Percentiles rank a stretch among this genome's conserved stretches.
phyloP scores from a whole-genome alignment of 768 basidiomycete species.

The Tremella yokohamensis region DNA sequence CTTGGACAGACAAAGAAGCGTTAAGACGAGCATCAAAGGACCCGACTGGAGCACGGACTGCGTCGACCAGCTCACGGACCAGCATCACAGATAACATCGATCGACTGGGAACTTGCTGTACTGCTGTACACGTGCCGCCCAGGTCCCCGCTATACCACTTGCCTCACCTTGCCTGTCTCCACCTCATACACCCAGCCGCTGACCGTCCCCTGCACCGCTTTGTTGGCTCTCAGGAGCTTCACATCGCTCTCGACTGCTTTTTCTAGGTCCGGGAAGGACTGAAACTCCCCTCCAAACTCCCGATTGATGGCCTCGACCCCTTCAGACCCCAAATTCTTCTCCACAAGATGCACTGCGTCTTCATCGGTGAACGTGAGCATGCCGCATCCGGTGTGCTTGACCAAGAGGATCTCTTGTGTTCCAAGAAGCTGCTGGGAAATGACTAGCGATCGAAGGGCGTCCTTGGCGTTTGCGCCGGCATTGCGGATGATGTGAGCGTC shows the following conservation, averaged over 20 bases:
- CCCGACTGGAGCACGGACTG: no score
- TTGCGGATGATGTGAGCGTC: slow-evolving; percentile 72
- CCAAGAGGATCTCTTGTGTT: slow-evolving; percentile 64
- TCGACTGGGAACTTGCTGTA: no score
- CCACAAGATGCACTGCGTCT: slow-evolving; percentile 28
- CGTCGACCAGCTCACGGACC: no score
- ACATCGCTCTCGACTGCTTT: slow-evolving; percentile 54
- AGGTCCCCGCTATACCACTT: slow-evolving; percentile 5
- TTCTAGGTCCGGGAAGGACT: slow-evolving; percentile 36
- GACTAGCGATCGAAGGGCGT: slow-evolving; percentile 64
- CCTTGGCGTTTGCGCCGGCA: slow-evolving; percentile 56
- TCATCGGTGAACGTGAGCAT: slow-evolving; percentile 62
- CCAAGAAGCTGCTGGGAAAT: slow-evolving; percentile 71
- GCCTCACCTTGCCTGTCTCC: slow-evolving; percentile 59
- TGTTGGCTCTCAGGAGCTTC: slow-evolving; percentile 58
- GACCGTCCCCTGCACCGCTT: slow-evolving; percentile 59
- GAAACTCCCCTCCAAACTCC: slow-evolving; percentile 13
- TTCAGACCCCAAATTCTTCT: slow-evolving; percentile 12
- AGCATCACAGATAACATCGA: no score
- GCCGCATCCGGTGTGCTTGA: slow-evolving; percentile 71
- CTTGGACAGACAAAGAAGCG: no score
- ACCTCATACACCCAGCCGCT: slow-evolving; percentile 70
- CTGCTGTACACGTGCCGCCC: no score
- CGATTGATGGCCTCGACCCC: not conserved
- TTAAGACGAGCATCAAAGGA: no score